phyloP scores from a whole-genome alignment of 2,329 filamentous ascomycete genomes.

The Pyrenophora tritici-repentis region DNA sequence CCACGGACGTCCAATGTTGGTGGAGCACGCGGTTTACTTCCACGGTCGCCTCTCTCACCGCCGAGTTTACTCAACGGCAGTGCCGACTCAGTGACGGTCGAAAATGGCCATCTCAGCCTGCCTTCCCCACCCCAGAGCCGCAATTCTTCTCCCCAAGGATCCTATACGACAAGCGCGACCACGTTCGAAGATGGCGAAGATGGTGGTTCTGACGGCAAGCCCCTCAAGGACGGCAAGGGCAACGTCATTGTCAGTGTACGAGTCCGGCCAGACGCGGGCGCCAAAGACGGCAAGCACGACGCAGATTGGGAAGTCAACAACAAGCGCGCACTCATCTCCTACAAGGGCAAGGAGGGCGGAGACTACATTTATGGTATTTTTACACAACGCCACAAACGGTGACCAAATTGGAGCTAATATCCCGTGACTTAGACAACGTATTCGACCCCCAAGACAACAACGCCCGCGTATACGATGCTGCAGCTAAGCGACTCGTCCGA shows the following conservation, averaged over 20 bases:
- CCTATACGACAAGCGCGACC: slow-evolving; percentile 84
- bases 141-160: slow-evolving; percentile 89
- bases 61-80: slow-evolving; percentile 80
- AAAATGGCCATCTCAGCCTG: slow-evolving; percentile 69
- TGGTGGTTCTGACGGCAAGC: slow-evolving; percentile 53
- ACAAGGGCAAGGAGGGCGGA: slow-evolving; percentile 80
- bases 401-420: slow-evolving; percentile 15
- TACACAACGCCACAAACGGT: slow-evolving; percentile 22
- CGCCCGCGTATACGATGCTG: slow-evolving; percentile 89
- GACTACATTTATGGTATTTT: slow-evolving; percentile 87
- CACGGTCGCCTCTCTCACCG: slow-evolving; percentile 54
- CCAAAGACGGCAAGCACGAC: slow-evolving; percentile 68
- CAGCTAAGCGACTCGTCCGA: slow-evolving; percentile 89
- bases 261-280: slow-evolving; percentile 79
- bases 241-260: slow-evolving; percentile 96
- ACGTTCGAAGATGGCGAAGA: slow-evolving; percentile 83
- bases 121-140: slow-evolving; percentile 86
- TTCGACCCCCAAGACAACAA: slow-evolving; percentile 95
- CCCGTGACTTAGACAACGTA: slow-evolving; percentile 75
- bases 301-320: slow-evolving; percentile 93
- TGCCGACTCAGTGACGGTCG: slow-evolving; percentile 75
- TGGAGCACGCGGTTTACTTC: slow-evolving; percentile 36
- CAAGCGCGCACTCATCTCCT: slow-evolving; percentile 78
- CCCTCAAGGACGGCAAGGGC: slow-evolving; percentile 75
- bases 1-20: slow-evolving; percentile 53